A percentile compares a stretch with the other conserved stretches of the same genome.
These are phyloP conservation scores for Limnanthes douglasii DNA, from an alignment of 345 rosid genomes.

Conservation along the genomic window DNA sequence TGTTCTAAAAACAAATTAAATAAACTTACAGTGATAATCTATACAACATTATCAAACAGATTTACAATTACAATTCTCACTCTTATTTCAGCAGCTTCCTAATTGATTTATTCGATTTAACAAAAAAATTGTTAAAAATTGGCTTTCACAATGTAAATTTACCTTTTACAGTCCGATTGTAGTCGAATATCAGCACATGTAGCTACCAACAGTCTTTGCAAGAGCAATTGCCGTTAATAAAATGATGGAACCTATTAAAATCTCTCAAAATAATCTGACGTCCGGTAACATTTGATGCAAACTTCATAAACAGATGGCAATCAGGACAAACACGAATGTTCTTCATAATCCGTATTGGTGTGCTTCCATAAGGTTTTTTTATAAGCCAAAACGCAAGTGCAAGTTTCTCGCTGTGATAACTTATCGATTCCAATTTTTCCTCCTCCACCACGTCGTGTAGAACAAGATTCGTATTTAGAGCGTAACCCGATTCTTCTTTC, in stretches of 20 bases:
- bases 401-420: slow-evolving; percentile 20
- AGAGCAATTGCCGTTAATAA: neutral
- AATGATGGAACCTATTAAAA: slow-evolving; percentile 2
- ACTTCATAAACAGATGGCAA: slow-evolving; percentile 33
- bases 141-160: too few relatives aligned
- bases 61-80: too few relatives aligned
- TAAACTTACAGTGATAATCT: too few relatives aligned
- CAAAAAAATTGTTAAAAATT: too few relatives aligned
- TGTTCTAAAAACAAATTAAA: too few relatives aligned
- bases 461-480: slow-evolving; percentile 18
- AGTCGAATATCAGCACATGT: too few relatives aligned
- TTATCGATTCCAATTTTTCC: slow-evolving; percentile 25
- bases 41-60: too few relatives aligned
- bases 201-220: slow-evolving; percentile 3
- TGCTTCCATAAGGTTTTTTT: slow-evolving; percentile 12
- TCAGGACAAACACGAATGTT: slow-evolving; percentile 33
- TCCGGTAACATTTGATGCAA: slow-evolving; percentile 15
- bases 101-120: too few relatives aligned
- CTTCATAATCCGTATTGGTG: slow-evolving; percentile 30
- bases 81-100: too few relatives aligned
- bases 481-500: slow-evolving; percentile 21
- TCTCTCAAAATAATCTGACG: slow-evolving; percentile 14
- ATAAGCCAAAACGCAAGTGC: slow-evolving; percentile 19
- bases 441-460: slow-evolving; percentile 28
- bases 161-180: too few relatives aligned